phyloP scores from a whole-genome alignment of 2,329 filamentous ascomycete species.

The Elsinoe ampelina region DNA sequence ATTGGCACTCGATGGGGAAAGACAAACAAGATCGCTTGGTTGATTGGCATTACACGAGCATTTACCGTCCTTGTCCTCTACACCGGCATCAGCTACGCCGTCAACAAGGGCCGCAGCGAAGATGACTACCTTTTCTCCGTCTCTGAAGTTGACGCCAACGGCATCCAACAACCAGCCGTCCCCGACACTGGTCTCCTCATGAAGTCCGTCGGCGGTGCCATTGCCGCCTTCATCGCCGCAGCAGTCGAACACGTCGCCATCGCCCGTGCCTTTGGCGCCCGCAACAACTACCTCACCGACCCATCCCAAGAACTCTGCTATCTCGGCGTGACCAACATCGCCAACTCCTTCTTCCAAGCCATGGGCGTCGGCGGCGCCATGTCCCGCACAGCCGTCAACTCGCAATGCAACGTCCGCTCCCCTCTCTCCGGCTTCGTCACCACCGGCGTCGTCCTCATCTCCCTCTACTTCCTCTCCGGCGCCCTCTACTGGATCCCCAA shows the following conservation, averaged over 20 bases:
- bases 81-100: conserved; percentile 53
- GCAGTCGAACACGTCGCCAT: conserved; percentile 57
- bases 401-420: conserved; percentile 52
- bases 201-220: conserved; percentile 45
- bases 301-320: conserved; percentile 58
- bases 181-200: conserved; percentile 42
- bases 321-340: conserved; percentile 51
- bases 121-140: conserved; percentile 46
- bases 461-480: conserved; percentile 51
- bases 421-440: conserved; percentile 54
- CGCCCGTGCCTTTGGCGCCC: conserved; percentile 52
- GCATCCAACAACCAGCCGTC: conserved; percentile 43
- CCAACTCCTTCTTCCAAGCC: conserved; percentile 53
- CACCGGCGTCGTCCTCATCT: conserved; percentile 51
- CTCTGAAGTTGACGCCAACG: conserved; percentile 47
- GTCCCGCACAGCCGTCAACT: conserved; percentile 59
- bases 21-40: conserved; percentile 49
- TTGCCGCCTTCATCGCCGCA: conserved; percentile 54
- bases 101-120: conserved; percentile 43
- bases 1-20: conserved; percentile 51
- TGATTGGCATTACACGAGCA: conserved; percentile 51
- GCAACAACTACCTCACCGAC: conserved; percentile 54
- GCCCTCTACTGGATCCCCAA: conserved; percentile 61
- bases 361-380: conserved; percentile 60
- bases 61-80: conserved; percentile 53